A percentile compares a stretch with the other conserved stretches of the same genome.
These are phyloP conservation scores for Mimosa pudica DNA, from an alignment of 306 rosid species.

Conservation along the genomic window DNA sequence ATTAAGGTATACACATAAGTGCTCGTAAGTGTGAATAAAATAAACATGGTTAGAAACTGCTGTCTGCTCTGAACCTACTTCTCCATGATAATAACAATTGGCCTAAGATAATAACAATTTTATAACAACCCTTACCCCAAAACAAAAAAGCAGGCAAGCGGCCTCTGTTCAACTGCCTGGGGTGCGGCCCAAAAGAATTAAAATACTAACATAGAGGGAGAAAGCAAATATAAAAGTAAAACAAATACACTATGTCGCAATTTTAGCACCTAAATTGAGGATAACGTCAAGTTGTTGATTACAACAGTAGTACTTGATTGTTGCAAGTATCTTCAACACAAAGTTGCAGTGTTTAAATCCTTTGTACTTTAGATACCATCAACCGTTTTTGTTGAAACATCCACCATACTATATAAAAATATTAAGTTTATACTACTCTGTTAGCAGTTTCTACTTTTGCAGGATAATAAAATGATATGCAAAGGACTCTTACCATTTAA, in stretches of 20 bases:
- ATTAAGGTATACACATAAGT: background rate
- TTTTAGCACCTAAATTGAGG: conserved; percentile 2
- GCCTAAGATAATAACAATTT: too few relatives aligned
- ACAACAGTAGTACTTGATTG: background rate
- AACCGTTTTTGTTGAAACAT: background rate
- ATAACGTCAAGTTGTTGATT: conserved; percentile 22
- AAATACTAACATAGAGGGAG: conserved; percentile 15
- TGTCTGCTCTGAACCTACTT: background rate
- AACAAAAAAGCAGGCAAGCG: background rate
- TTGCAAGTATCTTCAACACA: background rate
- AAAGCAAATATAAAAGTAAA: conserved; percentile 22
- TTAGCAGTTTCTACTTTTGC: background rate
- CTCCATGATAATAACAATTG: too few relatives aligned
- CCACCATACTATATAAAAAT: background rate
- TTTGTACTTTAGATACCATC: background rate
- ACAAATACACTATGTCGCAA: background rate
- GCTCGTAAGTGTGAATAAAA: background rate
- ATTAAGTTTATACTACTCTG: background rate
- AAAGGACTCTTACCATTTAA: background rate
- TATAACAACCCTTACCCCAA: conserved; percentile 4
- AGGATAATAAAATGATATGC: background rate
- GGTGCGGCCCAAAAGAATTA: background rate
- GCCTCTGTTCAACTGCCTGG: background rate
- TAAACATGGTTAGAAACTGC: background rate
- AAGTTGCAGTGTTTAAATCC: background rate